Conservation (phyloP, 768 basidiomycete species). For the Phlegmacium glaucopus region DNA sequence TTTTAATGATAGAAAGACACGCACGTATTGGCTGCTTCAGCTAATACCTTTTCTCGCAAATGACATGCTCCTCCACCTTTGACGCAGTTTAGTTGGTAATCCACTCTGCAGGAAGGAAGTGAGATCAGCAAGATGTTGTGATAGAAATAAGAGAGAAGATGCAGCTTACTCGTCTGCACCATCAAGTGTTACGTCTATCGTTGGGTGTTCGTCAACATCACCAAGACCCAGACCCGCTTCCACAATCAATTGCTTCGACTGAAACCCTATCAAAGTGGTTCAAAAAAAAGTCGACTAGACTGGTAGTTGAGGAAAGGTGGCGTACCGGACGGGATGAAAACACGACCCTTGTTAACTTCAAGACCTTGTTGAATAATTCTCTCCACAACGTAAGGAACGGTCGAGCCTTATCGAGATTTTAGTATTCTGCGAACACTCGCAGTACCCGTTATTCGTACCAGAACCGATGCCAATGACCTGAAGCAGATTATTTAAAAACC, state of each 20-base stretch:
- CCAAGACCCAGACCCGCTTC: conserved; percentile 72
- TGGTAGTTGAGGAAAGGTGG: no score
- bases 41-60: conserved; percentile 93
- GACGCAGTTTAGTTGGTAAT: conserved; percentile 83
- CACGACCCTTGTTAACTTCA: conserved; percentile 70
- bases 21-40: conserved; percentile 88
- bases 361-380: conserved; percentile 83
- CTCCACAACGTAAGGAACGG: conserved; percentile 96
- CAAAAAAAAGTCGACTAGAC: background rate
- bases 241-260: conserved; percentile 94
- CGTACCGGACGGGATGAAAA: conserved; percentile 86
- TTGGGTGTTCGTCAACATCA: conserved; percentile 85
- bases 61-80: conserved; percentile 98
- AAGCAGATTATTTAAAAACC: conserved; percentile 1
- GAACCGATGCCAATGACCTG: conserved; percentile 89
- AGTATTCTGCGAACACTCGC: background rate
- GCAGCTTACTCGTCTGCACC: conserved; percentile 88
- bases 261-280: conserved; percentile 59
- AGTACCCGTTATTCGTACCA: conserved; percentile 37
- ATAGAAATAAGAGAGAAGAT: background rate
- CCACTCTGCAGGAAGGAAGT: conserved; percentile 55
- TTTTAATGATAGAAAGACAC: conserved; percentile 20
- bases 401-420: conserved; percentile 58
- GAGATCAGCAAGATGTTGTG: background rate
- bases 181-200: conserved; percentile 95